Evolutionary conservation across 176 grass and related monocot genomes (phyloP).

Genomic region (Neostapfia colusana): DNA sequence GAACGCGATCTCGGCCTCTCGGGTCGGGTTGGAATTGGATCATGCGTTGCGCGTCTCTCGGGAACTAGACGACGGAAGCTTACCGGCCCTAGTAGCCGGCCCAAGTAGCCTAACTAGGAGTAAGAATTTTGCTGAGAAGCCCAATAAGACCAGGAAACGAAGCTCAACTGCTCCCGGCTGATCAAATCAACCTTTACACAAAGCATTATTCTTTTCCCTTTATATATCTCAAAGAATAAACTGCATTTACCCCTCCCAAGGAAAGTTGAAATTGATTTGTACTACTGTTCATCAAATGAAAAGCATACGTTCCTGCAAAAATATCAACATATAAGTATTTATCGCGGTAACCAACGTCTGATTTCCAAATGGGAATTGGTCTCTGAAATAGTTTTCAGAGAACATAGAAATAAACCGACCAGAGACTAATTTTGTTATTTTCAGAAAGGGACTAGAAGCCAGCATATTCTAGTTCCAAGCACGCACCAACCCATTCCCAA

Average conservation of each 20-base stretch:
- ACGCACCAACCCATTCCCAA: slow-evolving; percentile 19
- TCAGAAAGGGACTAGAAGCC: slow-evolving; percentile 12
- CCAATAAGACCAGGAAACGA: neutral
- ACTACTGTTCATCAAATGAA: too few relatives aligned
- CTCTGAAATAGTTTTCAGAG: neutral
- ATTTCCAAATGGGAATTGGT: neutral
- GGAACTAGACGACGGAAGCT: neutral
- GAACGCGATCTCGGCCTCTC: slow-evolving; percentile 13
- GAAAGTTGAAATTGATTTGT: too few relatives aligned
- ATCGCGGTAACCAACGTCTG: neutral
- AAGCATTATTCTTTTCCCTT: too few relatives aligned
- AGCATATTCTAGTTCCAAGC: slow-evolving; percentile 6
- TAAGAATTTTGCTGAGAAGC: neutral
- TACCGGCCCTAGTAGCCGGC: neutral
- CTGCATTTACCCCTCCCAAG: too few relatives aligned
- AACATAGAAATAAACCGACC: neutral
- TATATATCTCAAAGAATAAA: too few relatives aligned
- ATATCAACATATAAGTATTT: neutral
- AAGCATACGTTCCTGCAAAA: too few relatives aligned
- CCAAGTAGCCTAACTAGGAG: neutral
- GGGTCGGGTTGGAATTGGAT: slow-evolving; percentile 4
- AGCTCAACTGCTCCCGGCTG: too few relatives aligned
- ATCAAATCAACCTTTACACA: too few relatives aligned
- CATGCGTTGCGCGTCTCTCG: neutral
- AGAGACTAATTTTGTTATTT: neutral